Percentiles rank a stretch among this genome's conserved stretches.
These are phyloP conservation scores for Verbena officinalis DNA, from an alignment of 257 asterid genomes.

Conservation along the genomic window DNA sequence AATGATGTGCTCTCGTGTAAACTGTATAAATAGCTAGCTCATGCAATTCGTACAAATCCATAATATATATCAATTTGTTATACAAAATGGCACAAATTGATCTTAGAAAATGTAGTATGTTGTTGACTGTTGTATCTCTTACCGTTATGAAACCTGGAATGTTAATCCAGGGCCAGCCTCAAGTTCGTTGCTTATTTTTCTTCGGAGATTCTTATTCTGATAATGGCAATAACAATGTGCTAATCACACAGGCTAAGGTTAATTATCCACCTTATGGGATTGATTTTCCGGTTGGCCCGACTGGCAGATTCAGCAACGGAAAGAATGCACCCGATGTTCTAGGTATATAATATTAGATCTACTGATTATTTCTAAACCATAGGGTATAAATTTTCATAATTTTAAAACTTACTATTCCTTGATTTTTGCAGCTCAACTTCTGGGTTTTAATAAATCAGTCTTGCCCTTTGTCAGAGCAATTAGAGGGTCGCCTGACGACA, in stretches of 20 bases:
- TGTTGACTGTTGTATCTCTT: slow-evolving; percentile 11
- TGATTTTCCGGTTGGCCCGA: slow-evolving; percentile 52
- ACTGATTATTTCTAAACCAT: no score
- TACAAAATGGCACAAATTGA: slow-evolving; percentile 12
- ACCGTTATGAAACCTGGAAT: not conserved
- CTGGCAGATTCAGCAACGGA: slow-evolving; percentile 59
- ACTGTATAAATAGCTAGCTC: not conserved
- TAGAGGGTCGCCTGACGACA: slow-evolving; percentile 23
- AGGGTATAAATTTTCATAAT: no score
- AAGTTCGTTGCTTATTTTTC: slow-evolving; percentile 49
- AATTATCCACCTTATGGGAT: slow-evolving; percentile 64
- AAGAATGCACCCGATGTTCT: slow-evolving; percentile 40
- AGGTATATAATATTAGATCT: slow-evolving; percentile 33
- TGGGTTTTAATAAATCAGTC: slow-evolving; percentile 43
- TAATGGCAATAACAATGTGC: slow-evolving; percentile 60
- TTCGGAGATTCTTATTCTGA: slow-evolving; percentile 60
- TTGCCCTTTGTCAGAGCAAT: slow-evolving; percentile 49
- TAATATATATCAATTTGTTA: no score
- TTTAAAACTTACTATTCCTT: no score
- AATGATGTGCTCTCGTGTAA: no score
- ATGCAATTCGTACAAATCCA: not conserved
- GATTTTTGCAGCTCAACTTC: slow-evolving; percentile 33
- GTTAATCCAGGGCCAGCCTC: slow-evolving; percentile 31
- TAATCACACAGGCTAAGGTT: slow-evolving; percentile 40
- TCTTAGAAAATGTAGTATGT: slow-evolving; percentile 18